Percentiles rank a stretch among this genome's conserved stretches.
These are phyloP conservation scores for Ophiocordyceps sinensis DNA, from an alignment of 2,329 filamentous ascomycete genomes.

Conservation along the genomic window DNA sequence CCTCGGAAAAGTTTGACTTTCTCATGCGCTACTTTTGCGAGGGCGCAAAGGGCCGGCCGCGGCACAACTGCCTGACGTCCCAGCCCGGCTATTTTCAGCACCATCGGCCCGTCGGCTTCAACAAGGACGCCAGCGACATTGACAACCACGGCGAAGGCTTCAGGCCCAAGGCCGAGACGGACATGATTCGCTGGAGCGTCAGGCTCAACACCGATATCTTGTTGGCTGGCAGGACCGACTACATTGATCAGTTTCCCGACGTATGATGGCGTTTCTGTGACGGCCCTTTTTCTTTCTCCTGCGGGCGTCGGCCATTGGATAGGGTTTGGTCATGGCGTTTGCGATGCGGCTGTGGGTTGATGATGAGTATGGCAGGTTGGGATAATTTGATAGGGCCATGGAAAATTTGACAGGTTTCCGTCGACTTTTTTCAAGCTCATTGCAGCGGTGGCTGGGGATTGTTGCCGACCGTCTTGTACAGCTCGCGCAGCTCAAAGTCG, in stretches of 20 bases:
- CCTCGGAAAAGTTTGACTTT: conserved; percentile 26
- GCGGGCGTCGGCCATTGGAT: background rate
- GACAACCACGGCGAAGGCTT: conserved; percentile 13
- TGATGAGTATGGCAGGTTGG: too few species aligned
- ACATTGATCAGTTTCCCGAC: conserved; percentile 10
- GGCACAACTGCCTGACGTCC: conserved; percentile 24
- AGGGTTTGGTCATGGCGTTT: background rate
- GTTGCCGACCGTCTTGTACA: conserved; percentile 51
- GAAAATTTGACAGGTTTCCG: too few species aligned
- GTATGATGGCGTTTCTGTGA: background rate
- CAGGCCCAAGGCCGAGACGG: conserved; percentile 14
- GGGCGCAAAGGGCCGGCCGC: conserved; percentile 15
- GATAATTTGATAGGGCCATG: too few species aligned
- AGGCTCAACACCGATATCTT: conserved; percentile 23
- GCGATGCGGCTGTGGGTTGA: too few species aligned
- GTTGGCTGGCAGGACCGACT: conserved; percentile 16
- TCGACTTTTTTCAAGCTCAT: conserved; percentile 5
- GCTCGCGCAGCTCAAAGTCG: conserved; percentile 47
- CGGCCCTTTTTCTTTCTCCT: too few species aligned
- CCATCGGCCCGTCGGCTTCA: conserved; percentile 23
- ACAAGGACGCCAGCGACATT: conserved; percentile 21
- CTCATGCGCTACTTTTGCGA: conserved; percentile 32
- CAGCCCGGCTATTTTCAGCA: conserved; percentile 31
- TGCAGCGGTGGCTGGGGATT: conserved; percentile 23
- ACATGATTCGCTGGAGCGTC: conserved; percentile 24